Base-by-base conservation (phyloP, 345 rosid genomes). In the Orychophragmus violaceus region DNA sequence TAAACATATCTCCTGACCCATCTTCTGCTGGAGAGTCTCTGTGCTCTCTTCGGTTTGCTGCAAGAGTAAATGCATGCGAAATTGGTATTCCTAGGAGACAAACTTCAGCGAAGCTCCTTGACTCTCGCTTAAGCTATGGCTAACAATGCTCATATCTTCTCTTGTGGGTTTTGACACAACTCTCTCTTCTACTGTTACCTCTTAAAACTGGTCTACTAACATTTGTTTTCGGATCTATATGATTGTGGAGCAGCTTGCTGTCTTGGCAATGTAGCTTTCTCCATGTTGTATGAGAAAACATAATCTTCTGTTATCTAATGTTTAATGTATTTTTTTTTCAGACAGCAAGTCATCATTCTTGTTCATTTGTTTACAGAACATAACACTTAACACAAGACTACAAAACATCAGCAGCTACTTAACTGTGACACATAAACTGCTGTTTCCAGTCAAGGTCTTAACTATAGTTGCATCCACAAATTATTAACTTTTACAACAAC, bases 41-140 rank as follows among this genome's bases (percentile, higher is more conserved):
- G 0, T 88, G 95, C 69, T 88, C 95, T 6, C 84, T 88, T n/a
- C 77, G 91, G 12, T 86, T 88, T 45, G 95, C 95, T 11, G 87
- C 95, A 1, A 78, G 91, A 74, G 95, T 88, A 5, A 88, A 85
- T 33, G 79, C 95, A 0, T 88, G 95, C 3, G 95, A 85, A 62
- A 84, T 88, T 32, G 91, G 91, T 7, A 64, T 84, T 44, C 87
- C 64, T 39, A 51, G 41, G 13, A 74, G 39, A 41, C 62, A 50
- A 52, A 55, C 52, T 5, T 62, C 50, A 22, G 23, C 39, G 10
- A 62, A 54, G 56, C 37, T 39, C 29, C 8, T 29, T 11, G 63
- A 52, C 71, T 80, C 82, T 24, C 83, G 88, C 8, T 53, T 85
- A 77, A 64, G 71, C 27, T 58, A 66, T 7, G 71, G 66, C 14